Conservation (phyloP, 2,329 filamentous ascomycete genomes). For the Coniochaeta hoffmannii region DNA sequence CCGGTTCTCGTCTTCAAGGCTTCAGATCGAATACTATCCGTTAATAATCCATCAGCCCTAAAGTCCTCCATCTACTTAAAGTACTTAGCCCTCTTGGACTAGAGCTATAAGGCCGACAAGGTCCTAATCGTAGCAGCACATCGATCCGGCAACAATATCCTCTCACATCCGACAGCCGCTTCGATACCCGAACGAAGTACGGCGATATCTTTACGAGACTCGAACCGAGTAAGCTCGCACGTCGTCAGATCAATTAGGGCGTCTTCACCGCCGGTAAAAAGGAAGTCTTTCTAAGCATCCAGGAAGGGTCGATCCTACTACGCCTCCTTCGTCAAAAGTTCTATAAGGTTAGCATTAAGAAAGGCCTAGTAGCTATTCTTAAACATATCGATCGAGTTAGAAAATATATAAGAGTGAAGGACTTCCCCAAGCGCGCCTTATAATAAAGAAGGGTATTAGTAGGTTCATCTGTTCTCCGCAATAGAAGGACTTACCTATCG, state of each 20-base stretch:
- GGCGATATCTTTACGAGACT: constrained; percentile 3
- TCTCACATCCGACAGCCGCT: no score
- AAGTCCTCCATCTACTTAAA: no score
- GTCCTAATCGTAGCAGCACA: no score
- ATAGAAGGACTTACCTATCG: neutral
- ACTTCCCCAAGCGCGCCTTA: neutral
- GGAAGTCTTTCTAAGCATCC: neutral
- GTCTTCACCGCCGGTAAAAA: neutral
- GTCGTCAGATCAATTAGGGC: neutral
- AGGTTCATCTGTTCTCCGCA: neutral
- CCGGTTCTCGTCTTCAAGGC: no score
- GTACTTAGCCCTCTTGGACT: no score
- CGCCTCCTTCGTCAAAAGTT: neutral
- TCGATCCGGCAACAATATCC: no score
- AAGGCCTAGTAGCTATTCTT: neutral
- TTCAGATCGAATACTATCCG: no score
- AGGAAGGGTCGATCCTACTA: neutral
- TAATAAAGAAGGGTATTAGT: neutral
- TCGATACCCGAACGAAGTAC: no score
- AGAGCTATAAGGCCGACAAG: no score
- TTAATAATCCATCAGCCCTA: no score
- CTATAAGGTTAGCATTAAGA: neutral
- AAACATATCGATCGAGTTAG: neutral
- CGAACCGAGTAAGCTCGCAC: neutral
- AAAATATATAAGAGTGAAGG: neutral